Evolutionary conservation across 805 yeast species (phyloP).

Genomic region (Yarrowia porcina): DNA sequence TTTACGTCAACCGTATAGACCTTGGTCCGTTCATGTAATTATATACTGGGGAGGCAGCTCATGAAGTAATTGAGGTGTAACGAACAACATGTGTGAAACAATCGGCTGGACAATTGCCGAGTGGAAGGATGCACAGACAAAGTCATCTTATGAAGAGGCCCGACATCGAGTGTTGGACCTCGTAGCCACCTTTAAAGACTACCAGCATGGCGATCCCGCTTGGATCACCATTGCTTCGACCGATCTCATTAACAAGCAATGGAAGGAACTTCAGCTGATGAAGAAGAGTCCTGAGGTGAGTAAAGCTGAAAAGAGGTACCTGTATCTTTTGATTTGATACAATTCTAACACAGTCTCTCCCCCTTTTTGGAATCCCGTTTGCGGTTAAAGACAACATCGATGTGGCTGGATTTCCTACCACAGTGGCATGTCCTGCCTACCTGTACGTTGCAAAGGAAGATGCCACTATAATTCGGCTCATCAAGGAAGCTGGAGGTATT

Average conservation of each 20-base stretch:
- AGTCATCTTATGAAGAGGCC: slow-evolving; percentile 60
- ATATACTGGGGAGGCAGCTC: too few relatives aligned
- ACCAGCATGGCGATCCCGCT: slow-evolving; percentile 62
- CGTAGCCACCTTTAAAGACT: slow-evolving; percentile 33
- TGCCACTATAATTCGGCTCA: slow-evolving; percentile 67
- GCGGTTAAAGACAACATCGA: slow-evolving; percentile 96
- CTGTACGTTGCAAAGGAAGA: slow-evolving; percentile 66
- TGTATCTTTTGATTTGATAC: too few relatives aligned
- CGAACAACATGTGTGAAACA: slow-evolving; percentile 30
- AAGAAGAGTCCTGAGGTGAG: slow-evolving; percentile 10
- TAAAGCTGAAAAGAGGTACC: not conserved
- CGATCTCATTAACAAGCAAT: slow-evolving; percentile 45
- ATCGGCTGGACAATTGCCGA: slow-evolving; percentile 79
- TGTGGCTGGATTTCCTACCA: slow-evolving; percentile 73
- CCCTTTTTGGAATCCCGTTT: slow-evolving; percentile 89
- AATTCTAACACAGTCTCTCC: slow-evolving; percentile 38
- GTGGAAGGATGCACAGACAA: slow-evolving; percentile 69
- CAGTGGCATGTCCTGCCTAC: slow-evolving; percentile 93
- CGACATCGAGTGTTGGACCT: slow-evolving; percentile 45
- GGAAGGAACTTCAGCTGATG: slow-evolving; percentile 23
- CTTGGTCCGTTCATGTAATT: too few relatives aligned
- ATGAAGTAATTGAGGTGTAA: too few relatives aligned
- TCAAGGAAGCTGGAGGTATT: slow-evolving; percentile 88
- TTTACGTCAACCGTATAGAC: too few relatives aligned
- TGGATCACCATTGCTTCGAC: slow-evolving; percentile 80